These are phyloP conservation scores for Omphalotus guepiniiformis DNA, from an alignment of 768 basidiomycete species.

Conservation along the genomic window DNA sequence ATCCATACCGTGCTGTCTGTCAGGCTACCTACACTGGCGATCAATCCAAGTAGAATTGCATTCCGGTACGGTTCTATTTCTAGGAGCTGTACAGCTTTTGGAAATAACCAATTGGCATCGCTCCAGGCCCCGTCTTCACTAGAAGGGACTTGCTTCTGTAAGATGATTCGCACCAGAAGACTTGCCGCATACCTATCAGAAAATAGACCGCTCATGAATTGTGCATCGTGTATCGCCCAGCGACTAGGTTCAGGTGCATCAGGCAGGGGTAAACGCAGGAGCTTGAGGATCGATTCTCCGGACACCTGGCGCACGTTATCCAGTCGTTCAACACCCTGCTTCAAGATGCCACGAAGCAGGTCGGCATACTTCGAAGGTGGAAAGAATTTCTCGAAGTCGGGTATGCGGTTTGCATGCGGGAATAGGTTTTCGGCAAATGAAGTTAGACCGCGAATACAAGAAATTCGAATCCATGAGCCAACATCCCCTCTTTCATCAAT, in stretches of 20 bases:
- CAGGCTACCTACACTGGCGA: constrained; percentile 78
- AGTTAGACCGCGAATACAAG: constrained; percentile 65
- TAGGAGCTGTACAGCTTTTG: constrained; percentile 63
- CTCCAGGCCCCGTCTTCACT: constrained; percentile 51
- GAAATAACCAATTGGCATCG: constrained; percentile 72
- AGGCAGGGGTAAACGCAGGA: constrained; percentile 48
- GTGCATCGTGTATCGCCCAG: constrained; percentile 51
- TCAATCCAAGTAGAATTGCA: constrained; percentile 62
- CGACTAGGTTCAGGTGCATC: constrained; percentile 29
- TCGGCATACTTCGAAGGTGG: constrained; percentile 53
- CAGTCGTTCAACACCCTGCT: constrained; percentile 87
- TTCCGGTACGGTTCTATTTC: constrained; percentile 58
- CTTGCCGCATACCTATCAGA: constrained; percentile 29
- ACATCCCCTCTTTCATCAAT: constrained; percentile 95
- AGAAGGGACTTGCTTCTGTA: background rate
- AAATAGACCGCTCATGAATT: constrained; percentile 52
- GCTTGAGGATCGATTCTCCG: constrained; percentile 52
- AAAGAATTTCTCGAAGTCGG: constrained; percentile 54
- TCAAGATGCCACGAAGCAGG: constrained; percentile 66
- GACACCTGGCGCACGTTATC: constrained; percentile 87
- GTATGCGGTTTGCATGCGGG: constrained; percentile 32
- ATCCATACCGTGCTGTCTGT: constrained; percentile 77
- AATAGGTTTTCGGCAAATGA: constrained; percentile 50
- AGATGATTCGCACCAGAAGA: constrained; percentile 22
- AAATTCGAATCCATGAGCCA: constrained; percentile 90